Conservation (phyloP, 331 rosid genomes). For the Telfairia occidentalis region DNA sequence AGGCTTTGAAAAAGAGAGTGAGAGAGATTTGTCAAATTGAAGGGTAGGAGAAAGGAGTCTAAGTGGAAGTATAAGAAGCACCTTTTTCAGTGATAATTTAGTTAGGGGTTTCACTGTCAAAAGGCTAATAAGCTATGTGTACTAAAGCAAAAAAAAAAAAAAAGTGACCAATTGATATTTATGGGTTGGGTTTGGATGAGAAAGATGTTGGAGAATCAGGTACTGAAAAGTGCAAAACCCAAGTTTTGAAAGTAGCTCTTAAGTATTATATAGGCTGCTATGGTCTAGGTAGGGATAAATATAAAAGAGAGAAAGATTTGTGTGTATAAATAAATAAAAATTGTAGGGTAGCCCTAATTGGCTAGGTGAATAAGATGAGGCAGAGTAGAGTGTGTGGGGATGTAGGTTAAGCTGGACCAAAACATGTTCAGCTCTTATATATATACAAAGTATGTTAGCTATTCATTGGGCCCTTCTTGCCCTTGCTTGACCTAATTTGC, state of each 20-base stretch:
- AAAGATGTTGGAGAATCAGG: slow-evolving; percentile 25
- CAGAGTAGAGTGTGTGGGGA: background rate
- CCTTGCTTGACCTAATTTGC: background rate
- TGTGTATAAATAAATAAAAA: background rate
- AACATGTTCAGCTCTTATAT: background rate
- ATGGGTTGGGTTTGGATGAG: slow-evolving; percentile 4
- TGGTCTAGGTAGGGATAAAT: background rate
- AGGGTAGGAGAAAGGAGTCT: background rate
- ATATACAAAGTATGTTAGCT: background rate
- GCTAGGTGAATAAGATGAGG: background rate
- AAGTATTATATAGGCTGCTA: background rate
- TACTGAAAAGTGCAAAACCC: slow-evolving; percentile 29
- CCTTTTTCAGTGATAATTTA: slow-evolving; percentile 9
- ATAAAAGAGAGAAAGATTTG: background rate
- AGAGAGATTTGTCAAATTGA: slow-evolving; percentile 1
- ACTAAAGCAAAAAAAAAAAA: background rate
- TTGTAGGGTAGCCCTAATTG: background rate
- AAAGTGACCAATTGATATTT: background rate
- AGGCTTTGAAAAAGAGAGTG: background rate
- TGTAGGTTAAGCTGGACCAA: background rate
- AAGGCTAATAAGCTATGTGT: background rate
- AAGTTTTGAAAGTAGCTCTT: slow-evolving; percentile 9
- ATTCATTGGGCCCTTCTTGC: background rate
- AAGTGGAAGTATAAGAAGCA: slow-evolving; percentile 7
- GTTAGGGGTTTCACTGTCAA: background rate